Percentiles rank a stretch among this genome's conserved stretches.
phyloP scores from a whole-genome alignment of 2,329 filamentous ascomycete species.

The Septoria linicola region DNA sequence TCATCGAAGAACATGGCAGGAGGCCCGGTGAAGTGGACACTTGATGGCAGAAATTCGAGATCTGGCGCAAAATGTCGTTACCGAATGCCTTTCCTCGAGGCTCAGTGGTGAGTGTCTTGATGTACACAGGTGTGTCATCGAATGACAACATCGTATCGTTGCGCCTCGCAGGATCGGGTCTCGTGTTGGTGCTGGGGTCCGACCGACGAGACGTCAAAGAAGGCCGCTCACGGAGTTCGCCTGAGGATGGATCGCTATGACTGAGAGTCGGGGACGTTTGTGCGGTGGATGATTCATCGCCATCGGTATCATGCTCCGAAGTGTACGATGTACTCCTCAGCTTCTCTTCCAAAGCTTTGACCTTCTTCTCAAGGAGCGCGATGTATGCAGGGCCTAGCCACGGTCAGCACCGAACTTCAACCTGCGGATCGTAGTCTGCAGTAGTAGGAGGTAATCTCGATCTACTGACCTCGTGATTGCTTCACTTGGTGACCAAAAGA shows the following conservation, averaged over 20 bases:
- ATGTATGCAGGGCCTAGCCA: slow-evolving; percentile 22
- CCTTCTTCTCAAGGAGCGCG: slow-evolving; percentile 25
- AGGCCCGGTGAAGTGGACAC: neutral
- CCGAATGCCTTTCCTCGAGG: slow-evolving; percentile 24
- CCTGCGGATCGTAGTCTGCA: too few species aligned
- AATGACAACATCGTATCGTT: neutral
- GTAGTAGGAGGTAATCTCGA: too few species aligned
- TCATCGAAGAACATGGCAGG: slow-evolving; percentile 16
- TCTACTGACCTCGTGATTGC: slow-evolving; percentile 20
- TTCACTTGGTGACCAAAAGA: slow-evolving; percentile 26
- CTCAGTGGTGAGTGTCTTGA: slow-evolving; percentile 23
- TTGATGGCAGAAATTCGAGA: slow-evolving; percentile 20
- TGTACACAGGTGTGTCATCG: neutral
- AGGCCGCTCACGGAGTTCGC: neutral
- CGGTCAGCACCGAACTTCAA: neutral
- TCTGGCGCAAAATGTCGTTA: slow-evolving; percentile 23
- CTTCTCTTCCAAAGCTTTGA: slow-evolving; percentile 21
- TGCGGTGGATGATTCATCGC: neutral
- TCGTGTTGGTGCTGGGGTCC: neutral
- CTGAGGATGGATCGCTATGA: neutral
- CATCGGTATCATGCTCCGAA: slow-evolving; percentile 1
- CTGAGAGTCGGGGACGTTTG: neutral
- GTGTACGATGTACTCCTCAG: neutral
- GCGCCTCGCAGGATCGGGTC: neutral
- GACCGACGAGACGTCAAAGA: neutral